These are phyloP conservation scores for Starmerella etchellsii DNA, from an alignment of 805 yeast genomes.

Conservation along the genomic window DNA sequence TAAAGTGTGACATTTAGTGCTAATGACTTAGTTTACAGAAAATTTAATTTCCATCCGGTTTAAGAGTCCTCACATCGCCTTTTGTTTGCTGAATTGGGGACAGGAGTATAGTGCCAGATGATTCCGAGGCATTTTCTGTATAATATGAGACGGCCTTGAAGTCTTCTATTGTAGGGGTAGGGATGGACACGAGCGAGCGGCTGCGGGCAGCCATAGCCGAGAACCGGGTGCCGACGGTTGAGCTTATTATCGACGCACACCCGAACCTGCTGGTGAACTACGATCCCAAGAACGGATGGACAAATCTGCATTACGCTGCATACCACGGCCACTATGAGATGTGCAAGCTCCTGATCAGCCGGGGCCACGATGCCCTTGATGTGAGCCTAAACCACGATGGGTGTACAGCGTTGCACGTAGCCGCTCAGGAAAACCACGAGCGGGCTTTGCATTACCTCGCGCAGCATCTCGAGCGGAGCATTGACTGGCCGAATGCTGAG, in stretches of 20 bases:
- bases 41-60: too few relatives aligned
- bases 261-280: constrained; percentile 59
- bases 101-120: too few relatives aligned
- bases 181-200: constrained; percentile 52
- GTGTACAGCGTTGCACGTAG: constrained; percentile 58
- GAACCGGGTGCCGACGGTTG: constrained; percentile 51
- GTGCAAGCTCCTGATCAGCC: constrained; percentile 41
- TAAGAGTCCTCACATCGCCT: too few relatives aligned
- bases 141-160: too few relatives aligned
- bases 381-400: constrained; percentile 40
- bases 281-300: constrained; percentile 68
- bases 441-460: constrained; percentile 63
- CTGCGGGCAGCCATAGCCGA: constrained; percentile 54
- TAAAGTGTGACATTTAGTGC: too few relatives aligned
- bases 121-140: too few relatives aligned
- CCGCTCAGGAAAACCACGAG: constrained; percentile 50
- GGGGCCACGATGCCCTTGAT: constrained; percentile 44
- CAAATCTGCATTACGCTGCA: constrained; percentile 70
- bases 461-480: constrained; percentile 45
- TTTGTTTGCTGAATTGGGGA: too few relatives aligned
- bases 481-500: constrained; percentile 47
- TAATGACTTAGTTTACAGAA: too few relatives aligned
- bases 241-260: constrained; percentile 49
- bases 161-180: too few relatives aligned
- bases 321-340: constrained; percentile 57